Base-by-base conservation (phyloP, 148 eudicot genomes). In the Diospyros lotus region DNA sequence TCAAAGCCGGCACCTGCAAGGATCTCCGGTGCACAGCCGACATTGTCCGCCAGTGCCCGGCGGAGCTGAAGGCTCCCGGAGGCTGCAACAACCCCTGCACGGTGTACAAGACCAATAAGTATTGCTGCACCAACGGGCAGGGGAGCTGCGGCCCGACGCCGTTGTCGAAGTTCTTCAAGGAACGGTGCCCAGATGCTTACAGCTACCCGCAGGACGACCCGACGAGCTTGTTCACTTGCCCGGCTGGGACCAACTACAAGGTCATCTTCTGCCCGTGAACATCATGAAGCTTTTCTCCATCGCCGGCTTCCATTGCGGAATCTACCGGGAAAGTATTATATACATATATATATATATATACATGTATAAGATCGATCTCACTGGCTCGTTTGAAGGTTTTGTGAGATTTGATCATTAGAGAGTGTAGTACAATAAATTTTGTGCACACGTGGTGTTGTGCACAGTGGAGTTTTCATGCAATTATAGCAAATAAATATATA, bases 151-250 rank as follows among this genome's bases (percentile, higher is more conserved):
- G 74, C 9, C 79, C 81, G 0, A 78, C 80, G 4, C 45, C 6
- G 3, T 71, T 38, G 41, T 83, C 86, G 0, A 55, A 77, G 55
- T 80, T 78, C 15, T 84, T 78, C 55, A 84, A 84, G 76, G 45
- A 58, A 0, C 58, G 61, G 72, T 81, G 87, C 63, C 84, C 82
- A 1, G 77, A 80, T 68, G 81, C 86, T 61, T 84, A 84, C 14
- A 84, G 86, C 13, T 80, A 71, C 73, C 84, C 86, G 1, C 66
- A 78, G 12, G 86, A 80, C 68, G 86, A 84, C 73, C 42, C 61
- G 0, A 71, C 76, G 2, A 80, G 80, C 71, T 80, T 82, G 10
- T 84, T 78, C 5, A 64, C 84, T 2, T 56, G 17, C 59, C n/a
- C 17, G 3, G 59, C 17, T 1, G 59, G 59, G 17, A 56, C 59